phyloP scores from a whole-genome alignment of 768 basidiomycete species.

The Dentipellis fragilis region DNA sequence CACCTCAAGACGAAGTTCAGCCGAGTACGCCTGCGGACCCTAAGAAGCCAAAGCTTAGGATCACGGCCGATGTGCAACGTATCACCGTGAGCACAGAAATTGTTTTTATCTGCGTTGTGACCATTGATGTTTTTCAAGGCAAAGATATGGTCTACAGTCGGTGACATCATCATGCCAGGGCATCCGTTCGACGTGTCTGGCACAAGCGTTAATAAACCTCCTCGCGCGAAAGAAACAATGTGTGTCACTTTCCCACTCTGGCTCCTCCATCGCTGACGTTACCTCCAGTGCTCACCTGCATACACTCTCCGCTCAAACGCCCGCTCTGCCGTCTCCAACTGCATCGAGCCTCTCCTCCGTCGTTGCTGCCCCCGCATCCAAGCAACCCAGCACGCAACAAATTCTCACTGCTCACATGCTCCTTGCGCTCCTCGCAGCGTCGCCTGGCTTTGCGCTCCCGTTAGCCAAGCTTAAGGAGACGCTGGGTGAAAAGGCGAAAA shows the following conservation, averaged over 20 bases:
- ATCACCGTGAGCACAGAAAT: constrained; percentile 39
- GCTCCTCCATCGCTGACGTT: constrained; percentile 2
- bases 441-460: constrained; percentile 46
- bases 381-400: constrained; percentile 52
- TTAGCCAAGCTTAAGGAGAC: constrained; percentile 53
- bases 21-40: constrained; percentile 3
- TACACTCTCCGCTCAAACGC: constrained; percentile 37
- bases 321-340: constrained; percentile 46
- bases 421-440: constrained; percentile 41
- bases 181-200: constrained; percentile 29
- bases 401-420: constrained; percentile 63
- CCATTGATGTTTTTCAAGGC: constrained; percentile 27
- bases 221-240: constrained; percentile 54
- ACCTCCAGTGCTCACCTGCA: constrained; percentile 44
- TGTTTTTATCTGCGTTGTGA: neutral
- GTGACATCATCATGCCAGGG: constrained; percentile 54
- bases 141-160: constrained; percentile 59
- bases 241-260: constrained; percentile 16
- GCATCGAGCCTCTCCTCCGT: constrained; percentile 44
- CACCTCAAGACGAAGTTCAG: constrained; percentile 14
- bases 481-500: constrained; percentile 34
- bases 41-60: constrained; percentile 29
- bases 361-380: constrained; percentile 17
- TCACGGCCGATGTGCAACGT: constrained; percentile 55
- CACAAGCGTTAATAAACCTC: constrained; percentile 28